Evolutionary conservation across 345 rosid species (phyloP).

Genomic region (Boechera divaricarpa): DNA sequence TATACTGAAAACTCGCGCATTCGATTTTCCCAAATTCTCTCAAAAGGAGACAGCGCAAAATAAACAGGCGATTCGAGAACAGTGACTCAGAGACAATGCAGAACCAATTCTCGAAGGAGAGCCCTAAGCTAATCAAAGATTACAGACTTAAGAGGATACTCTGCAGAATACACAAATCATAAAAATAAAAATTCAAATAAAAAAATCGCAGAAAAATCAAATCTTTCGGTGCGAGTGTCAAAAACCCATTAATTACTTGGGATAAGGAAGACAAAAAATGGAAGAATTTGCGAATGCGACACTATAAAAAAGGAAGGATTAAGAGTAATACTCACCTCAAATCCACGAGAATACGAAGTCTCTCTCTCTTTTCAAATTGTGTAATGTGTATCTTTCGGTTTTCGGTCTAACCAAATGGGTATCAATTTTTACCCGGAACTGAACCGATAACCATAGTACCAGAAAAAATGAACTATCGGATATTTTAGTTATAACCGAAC

Average conservation of each 20-base stretch:
- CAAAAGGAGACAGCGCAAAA: neutral
- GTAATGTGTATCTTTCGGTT: too few species aligned
- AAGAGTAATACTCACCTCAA: slow-evolving; percentile 17
- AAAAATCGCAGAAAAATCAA: neutral
- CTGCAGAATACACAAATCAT: neutral
- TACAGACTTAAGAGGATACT: slow-evolving; percentile 6
- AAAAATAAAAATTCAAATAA: neutral
- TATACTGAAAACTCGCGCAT: neutral
- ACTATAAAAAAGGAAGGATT: neutral
- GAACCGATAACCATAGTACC: too few species aligned
- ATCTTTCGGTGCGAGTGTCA: neutral
- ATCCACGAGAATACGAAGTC: neutral
- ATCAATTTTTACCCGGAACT: too few species aligned
- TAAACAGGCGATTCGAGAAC: neutral
- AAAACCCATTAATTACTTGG: slow-evolving; percentile 10
- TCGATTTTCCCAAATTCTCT: neutral
- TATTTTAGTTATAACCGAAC: too few species aligned
- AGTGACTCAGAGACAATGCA: slow-evolving; percentile 16
- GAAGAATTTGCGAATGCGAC: neutral
- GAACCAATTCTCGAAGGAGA: neutral
- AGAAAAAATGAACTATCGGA: too few species aligned
- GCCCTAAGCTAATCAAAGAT: slow-evolving; percentile 19
- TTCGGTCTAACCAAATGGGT: too few species aligned
- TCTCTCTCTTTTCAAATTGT: too few species aligned
- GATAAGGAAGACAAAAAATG: neutral